Evolutionary conservation across 2,329 filamentous ascomycete genomes (phyloP), one percentile per base, ranked within the genome.

Genomic region (Cladosporium phlei): DNA sequence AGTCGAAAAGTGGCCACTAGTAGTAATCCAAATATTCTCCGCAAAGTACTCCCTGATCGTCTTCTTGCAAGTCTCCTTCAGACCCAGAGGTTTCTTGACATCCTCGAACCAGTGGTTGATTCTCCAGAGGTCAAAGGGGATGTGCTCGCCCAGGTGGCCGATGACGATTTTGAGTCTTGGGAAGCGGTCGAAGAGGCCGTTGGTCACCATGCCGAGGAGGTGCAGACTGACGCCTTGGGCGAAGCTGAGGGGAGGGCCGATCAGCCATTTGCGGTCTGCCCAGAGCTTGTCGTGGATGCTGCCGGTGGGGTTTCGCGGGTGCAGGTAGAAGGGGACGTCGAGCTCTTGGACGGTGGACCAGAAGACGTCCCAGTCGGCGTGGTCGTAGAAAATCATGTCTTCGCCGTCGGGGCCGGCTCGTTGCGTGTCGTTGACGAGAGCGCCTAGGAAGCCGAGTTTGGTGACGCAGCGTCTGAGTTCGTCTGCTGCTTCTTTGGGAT

Each of bases 351-450:
- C 71, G 0, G 73, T 74, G 10, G 69, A 58, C 80, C 80, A 84
- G 69, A 85, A 83, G 17, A 73, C 61, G 53, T 81, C 78, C 71
- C 75, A 85, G 50, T 77, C 72, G 0, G 74, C 69, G 7, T 72
- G 67, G 57, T 85, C 82, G 64, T 83, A 85, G 66, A 83, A 84
- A 59, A 83, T 67, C 69, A 80, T 76, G 19, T 74, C 73, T 47
- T 82, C 77, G 28, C 79, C 79, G 48, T 81, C 76, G 0, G 66
- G 52, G 3, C 78, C 79, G 12, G 77, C 71, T 21, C 76, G 74
- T 57, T 85, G 81, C 4, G 56, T 59, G 39, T 60, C 59, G 46
- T 62, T 62, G 5, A 67, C 56, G 0, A 67, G 53, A 3, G 62
- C 64, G 4, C 65, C 65, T 12, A 61, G 56, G 56, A 67, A 67